Evolutionary conservation across 192 early-diverging fungal species (phyloP).

Genomic region (Kappamyces sp.): DNA sequence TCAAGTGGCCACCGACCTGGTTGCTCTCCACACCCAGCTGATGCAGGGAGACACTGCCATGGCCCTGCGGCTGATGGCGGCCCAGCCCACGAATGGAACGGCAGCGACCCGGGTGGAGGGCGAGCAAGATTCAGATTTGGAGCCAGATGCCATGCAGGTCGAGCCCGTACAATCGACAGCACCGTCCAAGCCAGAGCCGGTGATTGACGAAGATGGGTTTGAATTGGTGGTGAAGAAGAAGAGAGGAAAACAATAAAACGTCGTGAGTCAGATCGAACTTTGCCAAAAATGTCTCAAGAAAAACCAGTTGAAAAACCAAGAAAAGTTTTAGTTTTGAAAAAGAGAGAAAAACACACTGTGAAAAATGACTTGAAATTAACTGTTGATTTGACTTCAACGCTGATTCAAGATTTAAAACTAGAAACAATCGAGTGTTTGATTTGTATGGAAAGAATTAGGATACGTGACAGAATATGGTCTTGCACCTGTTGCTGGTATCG

Average conservation of each 20-base stretch:
- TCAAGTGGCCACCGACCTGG: constrained; percentile 16
- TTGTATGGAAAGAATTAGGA: constrained; percentile 80
- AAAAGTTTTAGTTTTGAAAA: constrained; percentile 3
- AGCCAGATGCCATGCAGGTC: no score
- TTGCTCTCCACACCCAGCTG: constrained; percentile 10
- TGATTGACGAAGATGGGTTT: constrained; percentile 49
- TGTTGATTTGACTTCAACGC: neutral
- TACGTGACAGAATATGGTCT: constrained; percentile 70
- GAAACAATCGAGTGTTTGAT: constrained; percentile 80
- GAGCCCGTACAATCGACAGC: neutral
- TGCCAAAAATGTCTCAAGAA: neutral
- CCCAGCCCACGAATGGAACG: constrained; percentile 5
- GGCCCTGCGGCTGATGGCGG: neutral
- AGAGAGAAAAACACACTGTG: neutral
- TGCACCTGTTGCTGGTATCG: constrained; percentile 78
- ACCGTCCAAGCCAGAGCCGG: constrained; percentile 26
- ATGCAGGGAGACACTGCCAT: constrained; percentile 2
- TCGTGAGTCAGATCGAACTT: constrained; percentile 9
- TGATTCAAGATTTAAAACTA: neutral
- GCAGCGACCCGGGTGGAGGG: neutral
- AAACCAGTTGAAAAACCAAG: neutral
- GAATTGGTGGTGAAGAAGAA: constrained; percentile 34
- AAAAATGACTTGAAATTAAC: neutral
- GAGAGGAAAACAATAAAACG: neutral
- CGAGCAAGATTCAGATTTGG: constrained; percentile 16